These are phyloP conservation scores for Podochytrium sp. DNA, from an alignment of 192 early-diverging fungal species.

Conservation along the genomic window DNA sequence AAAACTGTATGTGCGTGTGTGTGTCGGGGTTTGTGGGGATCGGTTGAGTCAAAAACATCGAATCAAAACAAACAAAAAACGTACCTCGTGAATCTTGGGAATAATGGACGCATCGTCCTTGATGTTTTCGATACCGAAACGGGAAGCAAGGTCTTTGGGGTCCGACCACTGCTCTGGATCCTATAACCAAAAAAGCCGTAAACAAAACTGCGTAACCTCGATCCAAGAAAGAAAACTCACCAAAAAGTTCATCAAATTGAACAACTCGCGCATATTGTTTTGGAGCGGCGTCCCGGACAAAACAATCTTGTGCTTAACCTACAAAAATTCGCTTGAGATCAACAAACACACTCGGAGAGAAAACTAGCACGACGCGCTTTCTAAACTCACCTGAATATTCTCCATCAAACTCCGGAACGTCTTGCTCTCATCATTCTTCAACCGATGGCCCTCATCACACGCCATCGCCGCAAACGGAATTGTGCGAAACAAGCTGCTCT, in stretches of 20 bases:
- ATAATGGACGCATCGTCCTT: slow-evolving; percentile 49
- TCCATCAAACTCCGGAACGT: slow-evolving; percentile 57
- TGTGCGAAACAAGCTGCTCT: slow-evolving; percentile 47
- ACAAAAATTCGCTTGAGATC: too few relatives aligned
- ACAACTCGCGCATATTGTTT: slow-evolving; percentile 74
- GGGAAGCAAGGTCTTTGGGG: slow-evolving; percentile 50
- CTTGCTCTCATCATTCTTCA: slow-evolving; percentile 71
- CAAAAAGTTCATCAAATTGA: slow-evolving; percentile 74
- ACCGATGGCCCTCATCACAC: slow-evolving; percentile 78
- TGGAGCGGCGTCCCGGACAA: slow-evolving; percentile 60
- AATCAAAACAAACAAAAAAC: slow-evolving; percentile 6
- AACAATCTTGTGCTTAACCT: slow-evolving; percentile 61
- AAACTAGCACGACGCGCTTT: too few relatives aligned
- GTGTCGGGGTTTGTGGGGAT: slow-evolving; percentile 1
- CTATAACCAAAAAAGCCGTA: too few relatives aligned
- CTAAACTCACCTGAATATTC: slow-evolving; percentile 49
- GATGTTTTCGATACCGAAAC: slow-evolving; percentile 48
- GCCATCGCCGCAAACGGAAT: slow-evolving; percentile 69
- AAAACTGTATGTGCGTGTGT: slow-evolving; percentile 38
- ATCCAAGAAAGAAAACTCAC: slow-evolving; percentile 7
- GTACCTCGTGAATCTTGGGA: slow-evolving; percentile 66
- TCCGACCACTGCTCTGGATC: slow-evolving; percentile 64
- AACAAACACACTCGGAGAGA: too few relatives aligned
- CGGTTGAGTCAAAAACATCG: background rate
- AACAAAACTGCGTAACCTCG: background rate